Percentiles rank a stretch among this genome's conserved stretches.
phyloP scores from a whole-genome alignment of 768 basidiomycete genomes.

The Calocybe indica region DNA sequence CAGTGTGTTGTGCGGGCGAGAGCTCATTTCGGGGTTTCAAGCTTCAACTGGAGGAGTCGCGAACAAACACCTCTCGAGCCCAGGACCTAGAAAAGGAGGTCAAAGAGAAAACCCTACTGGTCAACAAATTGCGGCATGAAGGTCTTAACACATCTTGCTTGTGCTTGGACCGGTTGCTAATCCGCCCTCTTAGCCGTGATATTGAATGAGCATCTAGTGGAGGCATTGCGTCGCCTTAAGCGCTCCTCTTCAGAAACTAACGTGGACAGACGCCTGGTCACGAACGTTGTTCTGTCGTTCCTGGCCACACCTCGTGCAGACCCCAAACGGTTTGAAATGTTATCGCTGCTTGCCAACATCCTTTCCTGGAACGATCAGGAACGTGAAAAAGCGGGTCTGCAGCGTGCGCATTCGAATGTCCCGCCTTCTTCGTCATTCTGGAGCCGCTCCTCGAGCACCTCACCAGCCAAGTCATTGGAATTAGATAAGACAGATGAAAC shows the following conservation, averaged over 20 bases:
- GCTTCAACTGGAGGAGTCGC: slow-evolving; percentile 72
- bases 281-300: slow-evolving; percentile 89
- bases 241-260: slow-evolving; percentile 84
- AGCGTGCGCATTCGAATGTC: slow-evolving; percentile 34
- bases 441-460: slow-evolving; percentile 28
- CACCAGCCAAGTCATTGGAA: slow-evolving; percentile 39
- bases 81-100: slow-evolving; percentile 82
- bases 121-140: slow-evolving; percentile 95
- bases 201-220: slow-evolving; percentile 95
- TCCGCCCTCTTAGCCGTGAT: slow-evolving; percentile 67
- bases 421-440: slow-evolving; percentile 32
- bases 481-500: slow-evolving; percentile 80
- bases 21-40: slow-evolving; percentile 17
- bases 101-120: slow-evolving; percentile 91
- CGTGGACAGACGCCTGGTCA: slow-evolving; percentile 90
- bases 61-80: slow-evolving; percentile 58
- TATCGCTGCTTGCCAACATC: slow-evolving; percentile 80
- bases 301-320: slow-evolving; percentile 87
- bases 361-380: slow-evolving; percentile 92
- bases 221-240: slow-evolving; percentile 91
- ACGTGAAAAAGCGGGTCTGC: slow-evolving; percentile 86
- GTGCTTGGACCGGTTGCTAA: background rate
- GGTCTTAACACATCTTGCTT: slow-evolving; percentile 36
- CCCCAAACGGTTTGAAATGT: slow-evolving; percentile 95
- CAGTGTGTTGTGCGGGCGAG: too few relatives aligned